These are phyloP conservation scores for Hericium erinaceus DNA, from an alignment of 768 basidiomycete genomes.

Conservation along the genomic window DNA sequence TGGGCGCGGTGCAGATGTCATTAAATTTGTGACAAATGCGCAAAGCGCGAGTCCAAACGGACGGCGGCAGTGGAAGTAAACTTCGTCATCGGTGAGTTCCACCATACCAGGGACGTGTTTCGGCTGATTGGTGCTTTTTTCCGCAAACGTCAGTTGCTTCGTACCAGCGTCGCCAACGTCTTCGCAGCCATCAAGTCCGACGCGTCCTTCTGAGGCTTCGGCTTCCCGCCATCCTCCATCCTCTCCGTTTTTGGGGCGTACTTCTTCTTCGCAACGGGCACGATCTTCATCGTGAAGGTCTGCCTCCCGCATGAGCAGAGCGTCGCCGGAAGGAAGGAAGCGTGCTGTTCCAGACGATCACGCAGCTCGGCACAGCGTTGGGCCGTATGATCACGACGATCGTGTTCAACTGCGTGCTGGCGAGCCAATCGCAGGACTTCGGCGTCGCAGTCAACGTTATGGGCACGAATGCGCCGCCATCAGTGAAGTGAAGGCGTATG, in stretches of 20 bases:
- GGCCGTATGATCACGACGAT: conserved; percentile 67
- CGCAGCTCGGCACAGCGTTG: conserved; percentile 62
- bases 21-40: too few species aligned
- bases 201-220: conserved; percentile 62
- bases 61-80: too few species aligned
- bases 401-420: conserved; percentile 47
- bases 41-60: too few species aligned
- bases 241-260: conserved; percentile 67
- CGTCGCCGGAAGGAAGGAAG: conserved; percentile 37
- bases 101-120: too few species aligned
- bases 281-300: conserved; percentile 67
- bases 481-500: conserved; percentile 46
- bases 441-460: conserved; percentile 24
- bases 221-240: conserved; percentile 52
- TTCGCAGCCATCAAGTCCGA: conserved; percentile 59
- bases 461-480: conserved; percentile 22
- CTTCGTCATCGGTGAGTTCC: too few species aligned
- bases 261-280: conserved; percentile 66
- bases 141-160: conserved; percentile 23
- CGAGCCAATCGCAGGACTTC: conserved; percentile 20
- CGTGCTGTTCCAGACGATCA: conserved; percentile 73
- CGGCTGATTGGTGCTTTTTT: not conserved
- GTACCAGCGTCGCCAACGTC: conserved; percentile 49
- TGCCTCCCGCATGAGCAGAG: conserved; percentile 63
- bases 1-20: too few species aligned